Evolutionary conservation across 768 basidiomycete genomes (phyloP).

Genomic region (Tylopilus felleus): DNA sequence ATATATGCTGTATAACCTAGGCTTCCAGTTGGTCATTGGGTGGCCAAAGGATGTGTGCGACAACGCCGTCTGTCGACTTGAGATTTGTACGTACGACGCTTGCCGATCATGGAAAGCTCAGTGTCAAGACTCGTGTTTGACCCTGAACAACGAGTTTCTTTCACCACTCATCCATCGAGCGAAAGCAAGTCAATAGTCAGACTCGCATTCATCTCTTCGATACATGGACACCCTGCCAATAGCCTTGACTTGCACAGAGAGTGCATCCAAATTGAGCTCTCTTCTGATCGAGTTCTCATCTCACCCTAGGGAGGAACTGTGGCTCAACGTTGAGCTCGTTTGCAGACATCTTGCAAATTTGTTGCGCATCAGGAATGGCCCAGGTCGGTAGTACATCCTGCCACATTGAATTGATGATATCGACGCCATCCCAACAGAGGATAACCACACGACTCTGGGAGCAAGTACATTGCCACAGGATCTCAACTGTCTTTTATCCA

Average conservation of each 20-base stretch:
- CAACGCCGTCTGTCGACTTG: too few relatives aligned
- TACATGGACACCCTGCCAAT: constrained; percentile 20
- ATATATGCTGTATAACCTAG: too few relatives aligned
- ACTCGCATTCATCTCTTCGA: not conserved
- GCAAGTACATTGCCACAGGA: constrained; percentile 60
- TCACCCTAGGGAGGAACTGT: constrained; percentile 34
- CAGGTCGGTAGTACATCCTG: constrained; percentile 37
- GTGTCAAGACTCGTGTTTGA: not conserved
- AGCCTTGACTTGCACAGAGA: constrained; percentile 23
- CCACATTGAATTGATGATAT: not conserved
- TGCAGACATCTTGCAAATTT: constrained; percentile 60
- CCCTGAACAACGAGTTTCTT: not conserved
- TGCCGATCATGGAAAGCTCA: constrained; percentile 6
- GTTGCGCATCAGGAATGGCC: constrained; percentile 52
- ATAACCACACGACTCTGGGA: constrained; percentile 70
- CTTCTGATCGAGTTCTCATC: constrained; percentile 34
- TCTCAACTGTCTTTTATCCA: constrained; percentile 56
- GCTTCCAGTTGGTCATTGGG: too few relatives aligned
- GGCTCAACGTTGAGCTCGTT: constrained; percentile 50
- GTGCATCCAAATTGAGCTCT: constrained; percentile 32
- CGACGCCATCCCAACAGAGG: constrained; percentile 43
- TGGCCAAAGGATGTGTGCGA: too few relatives aligned
- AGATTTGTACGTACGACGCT: not conserved
- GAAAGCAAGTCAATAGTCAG: not conserved
- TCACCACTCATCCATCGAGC: not conserved